These are phyloP conservation scores for Saccharomyces pastorianus DNA, from an alignment of 1,139 yeast species.

Conservation along the genomic window DNA sequence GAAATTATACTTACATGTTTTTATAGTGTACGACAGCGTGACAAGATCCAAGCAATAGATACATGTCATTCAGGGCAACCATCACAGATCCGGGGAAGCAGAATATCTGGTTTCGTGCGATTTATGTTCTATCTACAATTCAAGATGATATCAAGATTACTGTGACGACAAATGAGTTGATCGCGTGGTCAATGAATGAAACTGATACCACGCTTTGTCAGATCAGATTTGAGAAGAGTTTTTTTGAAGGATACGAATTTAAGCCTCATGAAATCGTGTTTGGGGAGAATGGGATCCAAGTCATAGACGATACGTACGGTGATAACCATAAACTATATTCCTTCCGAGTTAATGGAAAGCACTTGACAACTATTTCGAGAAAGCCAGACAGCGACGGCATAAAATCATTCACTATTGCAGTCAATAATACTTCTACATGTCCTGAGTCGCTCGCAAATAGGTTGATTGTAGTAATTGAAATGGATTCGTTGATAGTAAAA, in stretches of 20 bases:
- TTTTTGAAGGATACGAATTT: slow-evolving; percentile 25
- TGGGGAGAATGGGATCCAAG: slow-evolving; percentile 30
- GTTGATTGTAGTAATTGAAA: slow-evolving; percentile 42
- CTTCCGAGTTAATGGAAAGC: slow-evolving; percentile 41
- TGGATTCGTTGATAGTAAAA: slow-evolving; percentile 44
- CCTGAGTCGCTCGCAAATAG: slow-evolving; percentile 34
- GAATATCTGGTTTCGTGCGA: slow-evolving; percentile 23
- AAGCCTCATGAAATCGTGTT: slow-evolving; percentile 26
- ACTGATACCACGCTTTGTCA: slow-evolving; percentile 28
- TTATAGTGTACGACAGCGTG: neutral
- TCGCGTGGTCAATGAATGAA: slow-evolving; percentile 25
- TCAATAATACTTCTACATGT: slow-evolving; percentile 29
- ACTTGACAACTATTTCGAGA: slow-evolving; percentile 42
- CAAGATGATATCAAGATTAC: slow-evolving; percentile 25
- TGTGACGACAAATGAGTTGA: slow-evolving; percentile 20
- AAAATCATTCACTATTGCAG: slow-evolving; percentile 32
- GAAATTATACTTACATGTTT: neutral
- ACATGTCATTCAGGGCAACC: slow-evolving; percentile 28
- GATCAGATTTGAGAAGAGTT: slow-evolving; percentile 18
- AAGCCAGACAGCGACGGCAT: slow-evolving; percentile 39
- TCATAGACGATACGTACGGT: slow-evolving; percentile 19
- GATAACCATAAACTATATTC: slow-evolving; percentile 33
- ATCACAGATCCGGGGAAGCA: slow-evolving; percentile 23
- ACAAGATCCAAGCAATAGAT: neutral
- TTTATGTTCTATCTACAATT: slow-evolving; percentile 22